Evolutionary conservation across 2,329 filamentous ascomycete species (phyloP).

Genomic region (Phyllosticta paracitricarpa): DNA sequence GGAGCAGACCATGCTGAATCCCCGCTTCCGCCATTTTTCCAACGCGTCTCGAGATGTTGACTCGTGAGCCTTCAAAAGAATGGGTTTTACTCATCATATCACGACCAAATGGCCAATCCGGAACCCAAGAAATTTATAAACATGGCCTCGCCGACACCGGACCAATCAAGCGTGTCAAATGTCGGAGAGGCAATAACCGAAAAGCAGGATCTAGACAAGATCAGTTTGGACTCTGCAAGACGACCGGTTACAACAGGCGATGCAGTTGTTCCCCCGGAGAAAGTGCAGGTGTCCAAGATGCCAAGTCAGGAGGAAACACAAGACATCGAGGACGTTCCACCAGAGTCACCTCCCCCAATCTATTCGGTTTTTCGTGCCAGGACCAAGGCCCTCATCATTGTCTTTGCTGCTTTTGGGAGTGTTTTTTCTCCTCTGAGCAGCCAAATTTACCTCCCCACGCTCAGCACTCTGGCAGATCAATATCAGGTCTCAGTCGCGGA

Average conservation of each 20-base stretch:
- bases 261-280: not conserved
- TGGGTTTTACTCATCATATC: not conserved
- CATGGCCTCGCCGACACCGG: not conserved
- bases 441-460: conserved; percentile 29
- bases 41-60: not conserved
- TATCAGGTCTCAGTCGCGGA: conserved; percentile 32
- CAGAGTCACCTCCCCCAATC: conserved; percentile 10
- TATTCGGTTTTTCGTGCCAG: conserved; percentile 21
- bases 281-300: not conserved
- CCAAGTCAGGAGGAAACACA: not conserved
- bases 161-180: not conserved
- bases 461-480: conserved; percentile 23
- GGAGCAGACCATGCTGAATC: not conserved
- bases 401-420: conserved; percentile 18
- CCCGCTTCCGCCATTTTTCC: not conserved
- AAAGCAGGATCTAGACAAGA: not conserved
- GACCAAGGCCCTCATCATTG: conserved; percentile 22
- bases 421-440: conserved; percentile 22
- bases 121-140: not conserved
- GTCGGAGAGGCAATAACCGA: not conserved
- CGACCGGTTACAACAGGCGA: not conserved
- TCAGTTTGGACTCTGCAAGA: not conserved
- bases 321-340: not conserved
- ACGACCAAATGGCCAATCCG: not conserved
- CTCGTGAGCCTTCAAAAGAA: not conserved